Base-by-base conservation (phyloP, 2,329 filamentous ascomycete genomes). In the Hypoxylon sp. region DNA sequence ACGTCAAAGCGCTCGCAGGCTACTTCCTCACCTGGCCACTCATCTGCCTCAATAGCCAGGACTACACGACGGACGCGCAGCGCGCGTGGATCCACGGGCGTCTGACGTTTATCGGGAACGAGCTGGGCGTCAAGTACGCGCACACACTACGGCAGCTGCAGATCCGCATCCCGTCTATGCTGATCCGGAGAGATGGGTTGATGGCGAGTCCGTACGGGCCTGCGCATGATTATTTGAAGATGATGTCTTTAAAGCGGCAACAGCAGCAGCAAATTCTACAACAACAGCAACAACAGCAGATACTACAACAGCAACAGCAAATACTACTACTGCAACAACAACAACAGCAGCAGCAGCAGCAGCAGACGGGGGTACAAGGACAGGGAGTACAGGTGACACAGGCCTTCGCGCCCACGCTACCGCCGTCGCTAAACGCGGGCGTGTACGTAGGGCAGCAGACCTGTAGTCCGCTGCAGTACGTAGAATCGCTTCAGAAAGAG, bases 11-110 rank as follows among this genome's bases (percentile, higher is more conserved):
- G 1, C 76, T 89, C 14, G 84, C 85, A 0, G 87, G 86, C 0
- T 88, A 87, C 70, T 87, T 88, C 65, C 74, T 87, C 16, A 85
- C 85, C 0, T 89, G 87, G 86, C 86, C 87, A 12, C 76, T 90
- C 43, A 82, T 83, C 9, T 84, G 82, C 65, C 76, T 87, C 41
- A 80, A 82, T 61, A 82, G 82, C 30, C 85, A 87, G 71, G 88
- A 90, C 76, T 88, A 86, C 70, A 79, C 83, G 5, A 88, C 87
- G 2, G 87, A 88, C 68, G 80, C 83, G 11, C 87, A 90, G 76
- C 79, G 87, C 27, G 76, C 79, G 4, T 90, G 86, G 84, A 78
- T 83, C 5, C 78, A 80, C 47, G 87, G 86, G 1, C 79, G 88
- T 9, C 78, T 90, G 56, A 77, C 79, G 51, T 85, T 82, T 70